phyloP scores from a whole-genome alignment of 2,329 filamentous ascomycete species.

The Aspergillus latus region DNA sequence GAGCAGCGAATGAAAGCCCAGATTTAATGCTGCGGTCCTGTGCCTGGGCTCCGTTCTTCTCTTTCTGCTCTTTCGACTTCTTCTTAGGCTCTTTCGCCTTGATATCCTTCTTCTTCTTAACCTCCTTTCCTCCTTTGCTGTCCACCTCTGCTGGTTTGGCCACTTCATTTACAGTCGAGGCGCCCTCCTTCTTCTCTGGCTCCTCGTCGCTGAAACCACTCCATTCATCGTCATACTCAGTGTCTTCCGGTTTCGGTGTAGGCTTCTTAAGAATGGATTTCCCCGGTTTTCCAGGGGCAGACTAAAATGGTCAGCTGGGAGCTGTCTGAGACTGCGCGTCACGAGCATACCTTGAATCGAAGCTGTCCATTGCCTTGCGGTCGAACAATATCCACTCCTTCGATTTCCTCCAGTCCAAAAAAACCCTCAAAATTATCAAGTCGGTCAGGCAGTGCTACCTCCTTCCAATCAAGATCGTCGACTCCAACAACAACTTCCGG shows the following conservation, averaged over 20 bases:
- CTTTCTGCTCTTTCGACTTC: slow-evolving; percentile 23
- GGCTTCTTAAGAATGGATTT: slow-evolving; percentile 34
- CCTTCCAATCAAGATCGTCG: slow-evolving; percentile 61
- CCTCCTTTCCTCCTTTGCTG: slow-evolving; percentile 17
- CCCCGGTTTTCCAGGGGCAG: slow-evolving; percentile 33
- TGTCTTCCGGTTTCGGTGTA: slow-evolving; percentile 19
- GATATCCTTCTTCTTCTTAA: slow-evolving; percentile 17
- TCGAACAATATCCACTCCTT: slow-evolving; percentile 81
- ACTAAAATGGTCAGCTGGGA: slow-evolving; percentile 27
- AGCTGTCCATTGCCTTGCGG: slow-evolving; percentile 55
- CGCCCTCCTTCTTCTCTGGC: slow-evolving; percentile 14
- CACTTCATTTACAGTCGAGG: slow-evolving; percentile 13
- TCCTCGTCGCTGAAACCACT: slow-evolving; percentile 62
- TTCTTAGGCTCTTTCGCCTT: slow-evolving; percentile 8
- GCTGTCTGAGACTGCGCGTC: neutral
- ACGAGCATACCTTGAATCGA: slow-evolving; percentile 41
- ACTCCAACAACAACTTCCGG: slow-evolving; percentile 37
- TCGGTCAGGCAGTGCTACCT: slow-evolving; percentile 69
- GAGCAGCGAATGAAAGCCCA: slow-evolving; percentile 38
- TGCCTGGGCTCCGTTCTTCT: slow-evolving; percentile 35
- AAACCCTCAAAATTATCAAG: slow-evolving; percentile 92
- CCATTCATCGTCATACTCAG: slow-evolving; percentile 58
- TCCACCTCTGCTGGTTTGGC: slow-evolving; percentile 22
- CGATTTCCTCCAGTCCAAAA: slow-evolving; percentile 85
- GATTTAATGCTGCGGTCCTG: slow-evolving; percentile 34